Conservation (phyloP, 2,329 filamentous ascomycete species). For the Zymoseptoria crescenta region DNA sequence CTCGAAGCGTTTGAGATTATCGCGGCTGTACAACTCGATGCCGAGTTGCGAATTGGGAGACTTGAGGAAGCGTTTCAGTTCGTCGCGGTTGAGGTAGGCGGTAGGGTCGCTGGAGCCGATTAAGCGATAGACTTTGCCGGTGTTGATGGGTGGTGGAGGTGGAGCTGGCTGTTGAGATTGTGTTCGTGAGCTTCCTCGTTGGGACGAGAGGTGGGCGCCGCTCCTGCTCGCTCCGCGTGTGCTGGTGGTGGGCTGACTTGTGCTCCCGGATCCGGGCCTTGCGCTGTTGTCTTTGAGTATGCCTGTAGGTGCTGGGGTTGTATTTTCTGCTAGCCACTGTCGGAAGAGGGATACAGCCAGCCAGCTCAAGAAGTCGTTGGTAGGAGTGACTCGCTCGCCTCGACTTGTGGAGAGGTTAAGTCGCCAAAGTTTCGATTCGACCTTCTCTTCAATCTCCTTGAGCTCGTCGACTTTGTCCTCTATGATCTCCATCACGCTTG, state of each 20-base stretch:
- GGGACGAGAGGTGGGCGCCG: slow-evolving; percentile 23
- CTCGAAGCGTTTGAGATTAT: slow-evolving; percentile 81
- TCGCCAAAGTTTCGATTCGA: slow-evolving; percentile 76
- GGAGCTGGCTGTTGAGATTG: slow-evolving; percentile 18
- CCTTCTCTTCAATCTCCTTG: slow-evolving; percentile 68
- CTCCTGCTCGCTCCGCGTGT: slow-evolving; percentile 15
- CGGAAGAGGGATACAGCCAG: slow-evolving; percentile 78
- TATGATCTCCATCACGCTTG: slow-evolving; percentile 75
- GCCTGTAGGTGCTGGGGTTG: slow-evolving; percentile 58
- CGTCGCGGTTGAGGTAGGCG: slow-evolving; percentile 71
- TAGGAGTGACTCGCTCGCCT: slow-evolving; percentile 74
- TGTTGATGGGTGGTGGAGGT: slow-evolving; percentile 32
- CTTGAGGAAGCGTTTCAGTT: slow-evolving; percentile 85
- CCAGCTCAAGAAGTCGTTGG: slow-evolving; percentile 81
- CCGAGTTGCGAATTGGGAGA: slow-evolving; percentile 41
- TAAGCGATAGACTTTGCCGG: slow-evolving; percentile 68
- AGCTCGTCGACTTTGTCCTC: slow-evolving; percentile 93
- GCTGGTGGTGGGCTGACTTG: slow-evolving; percentile 1
- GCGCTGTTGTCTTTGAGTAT: slow-evolving; percentile 35
- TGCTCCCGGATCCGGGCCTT: neutral
- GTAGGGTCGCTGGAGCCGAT: slow-evolving; percentile 55
- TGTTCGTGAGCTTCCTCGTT: slow-evolving; percentile 13
- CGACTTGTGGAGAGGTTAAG: slow-evolving; percentile 68
- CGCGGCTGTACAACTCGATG: slow-evolving; percentile 73
- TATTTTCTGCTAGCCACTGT: slow-evolving; percentile 89